Evolutionary conservation across 441 rosid species (phyloP), one percentile per base, ranked within the genome.

Genomic region (Erodium chrysanthum): DNA sequence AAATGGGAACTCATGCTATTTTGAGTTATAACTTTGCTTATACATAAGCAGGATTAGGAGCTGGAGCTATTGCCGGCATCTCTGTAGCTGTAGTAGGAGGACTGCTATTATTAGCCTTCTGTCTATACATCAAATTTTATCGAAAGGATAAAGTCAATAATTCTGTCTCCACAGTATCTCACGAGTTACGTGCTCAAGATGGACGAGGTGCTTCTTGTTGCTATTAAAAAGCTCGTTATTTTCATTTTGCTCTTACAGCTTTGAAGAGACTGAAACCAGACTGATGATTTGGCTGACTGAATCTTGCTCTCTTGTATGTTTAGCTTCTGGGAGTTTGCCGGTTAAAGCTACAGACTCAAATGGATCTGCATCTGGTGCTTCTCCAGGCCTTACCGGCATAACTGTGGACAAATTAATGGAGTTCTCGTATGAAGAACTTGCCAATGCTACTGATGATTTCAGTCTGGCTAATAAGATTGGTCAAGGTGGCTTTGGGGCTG

Each of bases 401-500:
- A 86, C 90, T n/a, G 96, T 93, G 73, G 88, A 84, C 76, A 85
- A 85, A 65, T 85, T 90, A 7, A 85, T 87, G 67, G 92, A 85
- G 79, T 87, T 87, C 67, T 71, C 88, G 2, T 78, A 80, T 65
- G 90, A 87, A 76, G 92, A 87, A 75, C 86, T 87, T 4, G 83
- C 92, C 29, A 76, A 70, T 69, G 92, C 86, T 33, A 87, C 92
- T n/a, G 84, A 81, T 66, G 79, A 80, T 74, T 93, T 93, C 78
- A 91, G 84, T 78, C 18, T 86, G 78, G 87, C 97, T 48, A 82
- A 85, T 74, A 91, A 89, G 84, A 94, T 94, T 15, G 97, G 98
- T 11, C 68, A 84, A 79, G 97, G 97, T 68, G 97, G 98, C 72
- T 94, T 89, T 64, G 98, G 97, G 22, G 80, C 86, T 71, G 96